Conservation (phyloP, 108 stramenopile species). For the Skeletonema tropicum region DNA sequence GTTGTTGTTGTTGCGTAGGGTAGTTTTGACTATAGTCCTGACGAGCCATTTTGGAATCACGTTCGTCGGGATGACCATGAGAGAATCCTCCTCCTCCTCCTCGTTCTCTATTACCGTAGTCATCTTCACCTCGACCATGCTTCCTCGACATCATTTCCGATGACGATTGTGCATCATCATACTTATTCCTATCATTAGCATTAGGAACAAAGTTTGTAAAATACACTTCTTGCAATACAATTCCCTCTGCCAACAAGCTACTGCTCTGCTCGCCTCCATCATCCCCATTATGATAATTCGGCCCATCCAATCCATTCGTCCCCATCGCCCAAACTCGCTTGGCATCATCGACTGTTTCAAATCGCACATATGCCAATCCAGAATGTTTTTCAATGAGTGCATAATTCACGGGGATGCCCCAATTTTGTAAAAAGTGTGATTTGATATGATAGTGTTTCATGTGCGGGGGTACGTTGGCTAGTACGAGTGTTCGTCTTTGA, state of each 20-base stretch:
- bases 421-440: constrained; percentile 8
- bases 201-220: constrained; percentile 11
- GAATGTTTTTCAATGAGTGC: constrained; percentile 12
- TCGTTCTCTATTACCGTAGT: neutral
- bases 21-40: neutral
- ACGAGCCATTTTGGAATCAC: neutral
- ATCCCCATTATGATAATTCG: neutral
- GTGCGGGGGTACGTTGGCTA: constrained; percentile 23
- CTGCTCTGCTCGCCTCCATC: neutral
- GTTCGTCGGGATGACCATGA: neutral
- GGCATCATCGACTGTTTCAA: constrained; percentile 14
- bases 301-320: constrained; percentile 18
- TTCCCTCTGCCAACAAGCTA: constrained; percentile 19
- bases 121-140: neutral
- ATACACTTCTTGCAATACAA: constrained; percentile 34
- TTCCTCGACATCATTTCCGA: neutral
- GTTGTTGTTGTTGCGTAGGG: neutral
- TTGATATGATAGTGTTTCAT: constrained; percentile 16
- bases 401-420: constrained; percentile 12
- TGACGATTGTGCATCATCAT: neutral
- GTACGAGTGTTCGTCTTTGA: constrained; percentile 19
- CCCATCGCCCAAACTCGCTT: constrained; percentile 29
- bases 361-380: constrained; percentile 26
- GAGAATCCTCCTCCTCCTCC: neutral
- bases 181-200: neutral